Conservation (phyloP, 306 rosid genomes). For the Dryas octopetala region DNA sequence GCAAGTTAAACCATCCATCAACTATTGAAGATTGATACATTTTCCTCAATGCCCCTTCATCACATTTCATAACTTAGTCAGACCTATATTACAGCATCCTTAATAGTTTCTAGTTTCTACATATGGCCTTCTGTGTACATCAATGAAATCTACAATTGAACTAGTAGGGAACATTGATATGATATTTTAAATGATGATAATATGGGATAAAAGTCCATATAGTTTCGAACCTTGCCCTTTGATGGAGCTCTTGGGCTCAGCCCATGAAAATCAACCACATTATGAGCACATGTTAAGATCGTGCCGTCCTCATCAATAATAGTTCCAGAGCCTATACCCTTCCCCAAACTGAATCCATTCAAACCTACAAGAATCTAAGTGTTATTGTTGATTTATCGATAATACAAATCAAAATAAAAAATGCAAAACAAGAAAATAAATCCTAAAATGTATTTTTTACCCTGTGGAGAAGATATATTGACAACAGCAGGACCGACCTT, state of each 20-base stretch:
- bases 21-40: not conserved
- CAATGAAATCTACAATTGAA: not conserved
- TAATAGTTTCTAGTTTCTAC: not conserved
- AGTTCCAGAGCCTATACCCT: slow-evolving; percentile 76
- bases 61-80: not conserved
- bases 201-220: not conserved
- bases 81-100: not conserved
- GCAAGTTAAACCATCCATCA: not conserved
- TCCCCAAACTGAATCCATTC: slow-evolving; percentile 29
- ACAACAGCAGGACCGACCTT: slow-evolving; percentile 86
- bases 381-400: not conserved
- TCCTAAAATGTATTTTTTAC: slow-evolving; percentile 24
- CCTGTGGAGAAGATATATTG: slow-evolving; percentile 63
- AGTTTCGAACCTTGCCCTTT: slow-evolving; percentile 72
- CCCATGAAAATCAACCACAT: slow-evolving; percentile 65
- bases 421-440: not conserved
- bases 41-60: not conserved
- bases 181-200: not conserved
- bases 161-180: not conserved
- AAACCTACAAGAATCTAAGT: no score
- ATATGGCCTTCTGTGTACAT: not conserved
- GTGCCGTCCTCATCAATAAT: slow-evolving; percentile 81
- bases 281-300: slow-evolving; percentile 89
- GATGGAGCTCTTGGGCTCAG: slow-evolving; percentile 29
- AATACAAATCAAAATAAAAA: slow-evolving; percentile 6